Evolutionary conservation across 306 rosid species (phyloP), one percentile per base, ranked within the genome.

Genomic region (Prinsepia uniflora): DNA sequence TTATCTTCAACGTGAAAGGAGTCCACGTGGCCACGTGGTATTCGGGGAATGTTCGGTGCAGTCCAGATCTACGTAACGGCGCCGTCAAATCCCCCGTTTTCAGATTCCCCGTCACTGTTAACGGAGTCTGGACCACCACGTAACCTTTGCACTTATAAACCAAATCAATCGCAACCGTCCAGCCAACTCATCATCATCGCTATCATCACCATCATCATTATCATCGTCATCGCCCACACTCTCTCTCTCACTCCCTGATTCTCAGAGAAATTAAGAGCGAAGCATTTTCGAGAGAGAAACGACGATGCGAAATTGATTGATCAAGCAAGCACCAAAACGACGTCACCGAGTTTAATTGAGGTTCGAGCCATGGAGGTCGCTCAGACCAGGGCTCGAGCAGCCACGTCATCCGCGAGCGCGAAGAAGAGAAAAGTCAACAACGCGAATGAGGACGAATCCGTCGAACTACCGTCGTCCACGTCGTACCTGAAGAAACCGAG

Each of bases 51-150:
- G 63, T 76, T 75, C 78, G 85, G 86, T 64, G 79, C 75, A 15
- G 47, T 43, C 59, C 60, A 49, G 72, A 71, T 79, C 73, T 67
- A 39, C 40, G 86, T 90, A 93, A 93, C 98, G 89, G 97, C 90
- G 94, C 97, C 96, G 96, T 93, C 98, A 86, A 76, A 80, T 45
- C 63, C 13, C 90, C 96, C 93, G 92, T 88, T 90, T 78, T 44
- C 15, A 82, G 87, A 86, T 84, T 86, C 91, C 88, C 91, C 81
- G 83, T 90, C 87, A 63, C 81, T 81, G 55, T 81, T 85, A 82
- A 79, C 85, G 86, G 86, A 63, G 80, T 49, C 79, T 74, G 92
- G 96, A 85, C 92, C 92, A 75, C 87, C 81, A 70, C 48, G 15
- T 12, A 39, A 20, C 65, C 19, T 39, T 41, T 57, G 69, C 86